Percentiles rank a stretch among this genome's conserved stretches.
These are phyloP conservation scores for Podosphaera xanthii DNA, from an alignment of 2,329 filamentous ascomycete species.

Conservation along the genomic window DNA sequence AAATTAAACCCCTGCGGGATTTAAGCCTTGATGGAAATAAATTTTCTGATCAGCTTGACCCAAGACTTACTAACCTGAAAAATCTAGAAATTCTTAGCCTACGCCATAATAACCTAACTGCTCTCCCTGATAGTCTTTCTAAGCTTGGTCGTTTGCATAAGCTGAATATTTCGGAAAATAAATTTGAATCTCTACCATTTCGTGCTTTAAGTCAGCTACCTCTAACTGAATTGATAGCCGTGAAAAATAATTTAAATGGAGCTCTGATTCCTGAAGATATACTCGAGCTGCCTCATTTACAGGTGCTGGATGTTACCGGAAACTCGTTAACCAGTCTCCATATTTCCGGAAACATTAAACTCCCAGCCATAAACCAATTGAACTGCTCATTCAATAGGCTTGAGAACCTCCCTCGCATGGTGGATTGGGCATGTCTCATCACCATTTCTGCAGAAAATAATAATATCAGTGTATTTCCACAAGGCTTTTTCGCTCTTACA, in stretches of 20 bases:
- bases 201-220: slow-evolving; percentile 42
- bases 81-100: slow-evolving; percentile 64
- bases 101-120: slow-evolving; percentile 54
- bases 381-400: slow-evolving; percentile 66
- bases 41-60: slow-evolving; percentile 42
- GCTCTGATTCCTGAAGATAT: slow-evolving; percentile 44
- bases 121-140: slow-evolving; percentile 43
- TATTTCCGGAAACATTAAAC: slow-evolving; percentile 15
- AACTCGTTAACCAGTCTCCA: slow-evolving; percentile 37
- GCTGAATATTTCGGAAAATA: slow-evolving; percentile 63
- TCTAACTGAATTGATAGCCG: slow-evolving; percentile 47
- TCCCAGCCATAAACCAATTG: slow-evolving; percentile 50
- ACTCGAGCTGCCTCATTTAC: slow-evolving; percentile 36
- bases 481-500: slow-evolving; percentile 44
- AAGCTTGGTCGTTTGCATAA: slow-evolving; percentile 46
- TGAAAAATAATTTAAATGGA: slow-evolving; percentile 58
- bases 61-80: slow-evolving; percentile 36
- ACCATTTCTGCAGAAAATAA: slow-evolving; percentile 68
- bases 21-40: slow-evolving; percentile 62
- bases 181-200: slow-evolving; percentile 48
- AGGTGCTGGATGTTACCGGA: slow-evolving; percentile 52
- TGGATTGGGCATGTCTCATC: slow-evolving; percentile 48
- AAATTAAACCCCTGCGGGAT: slow-evolving; percentile 52
- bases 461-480: slow-evolving; percentile 49
- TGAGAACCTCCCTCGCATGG: slow-evolving; percentile 46